Conservation (phyloP, 495 filamentous ascomycete species). For the Pyronema domesticum region DNA sequence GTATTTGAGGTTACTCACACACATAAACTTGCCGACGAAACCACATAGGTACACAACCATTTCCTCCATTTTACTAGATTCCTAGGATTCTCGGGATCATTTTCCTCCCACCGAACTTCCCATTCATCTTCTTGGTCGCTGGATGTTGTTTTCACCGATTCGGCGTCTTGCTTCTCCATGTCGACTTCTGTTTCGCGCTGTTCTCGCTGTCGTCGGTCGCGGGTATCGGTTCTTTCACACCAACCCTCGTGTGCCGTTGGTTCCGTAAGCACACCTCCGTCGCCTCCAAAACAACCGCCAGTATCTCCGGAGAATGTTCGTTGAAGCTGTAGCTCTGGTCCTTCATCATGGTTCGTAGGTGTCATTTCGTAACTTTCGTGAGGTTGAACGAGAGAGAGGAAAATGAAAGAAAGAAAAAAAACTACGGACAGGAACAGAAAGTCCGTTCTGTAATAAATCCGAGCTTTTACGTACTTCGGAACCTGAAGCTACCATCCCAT, state of each 20-base stretch:
- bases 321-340: not conserved
- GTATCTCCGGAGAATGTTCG: slow-evolving; percentile 2
- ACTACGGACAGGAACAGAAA: too few relatives aligned
- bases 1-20: slow-evolving; percentile 45
- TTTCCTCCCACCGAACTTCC: slow-evolving; percentile 32
- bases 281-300: not conserved
- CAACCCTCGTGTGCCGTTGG: not conserved
- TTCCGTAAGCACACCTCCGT: not conserved
- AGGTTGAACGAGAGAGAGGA: too few relatives aligned
- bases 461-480: too few relatives aligned
- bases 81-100: slow-evolving; percentile 55
- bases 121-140: slow-evolving; percentile 9
- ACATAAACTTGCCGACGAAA: slow-evolving; percentile 54
- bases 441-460: too few relatives aligned
- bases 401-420: too few relatives aligned
- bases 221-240: not conserved
- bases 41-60: slow-evolving; percentile 63
- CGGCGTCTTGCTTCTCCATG: not conserved
- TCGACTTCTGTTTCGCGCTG: not conserved
- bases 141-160: not conserved
- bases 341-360: not conserved
- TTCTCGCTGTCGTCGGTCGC: not conserved
- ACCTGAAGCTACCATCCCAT: too few relatives aligned
- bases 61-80: slow-evolving; percentile 47
- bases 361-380: not conserved